Base-by-base conservation (phyloP, 2,329 filamentous ascomycete genomes). In the Diaporthe sp. region DNA sequence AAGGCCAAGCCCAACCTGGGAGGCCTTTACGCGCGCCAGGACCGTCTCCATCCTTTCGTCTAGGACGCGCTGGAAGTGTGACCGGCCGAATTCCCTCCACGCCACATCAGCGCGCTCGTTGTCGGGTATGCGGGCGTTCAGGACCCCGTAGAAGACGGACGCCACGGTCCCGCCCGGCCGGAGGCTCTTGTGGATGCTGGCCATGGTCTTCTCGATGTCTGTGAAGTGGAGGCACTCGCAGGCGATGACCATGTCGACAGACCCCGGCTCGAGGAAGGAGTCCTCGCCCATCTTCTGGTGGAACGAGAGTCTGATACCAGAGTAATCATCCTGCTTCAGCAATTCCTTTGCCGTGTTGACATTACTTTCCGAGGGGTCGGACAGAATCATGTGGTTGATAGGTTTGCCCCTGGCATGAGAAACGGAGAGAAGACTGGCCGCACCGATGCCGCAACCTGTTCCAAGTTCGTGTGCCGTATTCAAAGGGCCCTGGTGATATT, bases 191-290 rank as follows among this genome's bases (percentile, higher is more conserved):
- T 71, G 71, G 25, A 75, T 49, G 31, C 63, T 75, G 3, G 13
- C 49, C 31, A 73, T 76, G 28, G 75, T 61, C 37, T 31, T 47
- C 10, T 72, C 72, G 34, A 73, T 55, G 37, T 76, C 75, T 10
- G 68, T 76, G 55, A 51, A 76, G 39, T 76, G 75, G 15, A 76
- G 65, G 28, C 72, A 74, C 58, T 67, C 75, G 44, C 75, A 76
- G 4, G 75, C 58, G 25, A 75, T 70, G 34, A 57, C 55, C 75
- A 76, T 75, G 25, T 76, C 75, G 28, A 75, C 47, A 9, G 73
- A 75, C 2, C 28, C 31, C 0, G 68, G 68, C 28, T 42, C n/a
- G 17, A 75, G 58, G 57, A 76, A 76, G 1, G 28, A 22, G 25
- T 75, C 75, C 34, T 76, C 75, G 10, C 65, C 75, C n/a, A 17